Evolutionary conservation across 169 alveolate genomes (phyloP), one percentile per base, ranked within the genome.

Genomic region (Plasmodium gonderi): DNA sequence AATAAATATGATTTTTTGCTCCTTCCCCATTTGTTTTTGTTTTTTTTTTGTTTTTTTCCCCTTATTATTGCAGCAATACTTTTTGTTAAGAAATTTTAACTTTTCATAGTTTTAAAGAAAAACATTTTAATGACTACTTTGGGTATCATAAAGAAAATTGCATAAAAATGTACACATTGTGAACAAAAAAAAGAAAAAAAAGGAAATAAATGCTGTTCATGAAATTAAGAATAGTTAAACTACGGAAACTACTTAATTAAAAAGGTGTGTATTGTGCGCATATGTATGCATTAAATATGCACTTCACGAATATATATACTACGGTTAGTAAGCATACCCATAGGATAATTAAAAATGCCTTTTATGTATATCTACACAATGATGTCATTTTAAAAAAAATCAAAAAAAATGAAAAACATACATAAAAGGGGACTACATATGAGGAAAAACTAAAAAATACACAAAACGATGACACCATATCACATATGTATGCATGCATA

Each of bases 321-420:
- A n/a, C n/a, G 69, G 23, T 33, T 33, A 33, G 33, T 54, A 33
- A 26, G 69, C 23, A 33, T 9, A 33, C 36, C 31, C 68, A 79
- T 51, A 65, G 40, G 23, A 31, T 31, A 51, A 54, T 29, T 51
- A 26, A 79, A 31, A 79, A 79, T 23, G 47, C 23, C 64, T 79
- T 49, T 51, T 14, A 79, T 33, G 45, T 44, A 65, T 51, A 65
- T n/a, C 47, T 49, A 78, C 60, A 78, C 40, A 47, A 78, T 47
- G 47, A 23, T n/a, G 20, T 49, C 87, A 78, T 78, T 78, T 78
- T 36, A 78, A 78, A 78, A 49, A 51, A 33, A 78, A 36, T 78
- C 40, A 78, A 78, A 78, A 78, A 49, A 51, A 33, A 23, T 36
- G 67, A 65, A 54, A 78, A 75, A 79, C n/a, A 60, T 60, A 20